phyloP scores from a whole-genome alignment of 2,329 filamentous ascomycete species.

The Neonectria faginata region DNA sequence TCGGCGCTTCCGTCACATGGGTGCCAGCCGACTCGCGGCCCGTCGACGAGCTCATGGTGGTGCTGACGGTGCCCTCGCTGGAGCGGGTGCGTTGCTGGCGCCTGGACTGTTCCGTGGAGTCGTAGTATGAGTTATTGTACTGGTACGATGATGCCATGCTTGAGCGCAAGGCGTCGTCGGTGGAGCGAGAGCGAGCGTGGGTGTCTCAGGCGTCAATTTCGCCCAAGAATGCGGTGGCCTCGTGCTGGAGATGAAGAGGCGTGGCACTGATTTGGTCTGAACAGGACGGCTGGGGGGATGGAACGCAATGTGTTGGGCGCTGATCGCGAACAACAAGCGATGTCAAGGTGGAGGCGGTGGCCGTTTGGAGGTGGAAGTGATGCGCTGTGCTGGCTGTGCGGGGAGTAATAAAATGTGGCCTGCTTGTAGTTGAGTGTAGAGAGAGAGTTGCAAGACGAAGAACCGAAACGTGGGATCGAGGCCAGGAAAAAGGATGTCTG shows the following conservation, averaged over 20 bases:
- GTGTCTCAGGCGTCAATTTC: constrained; percentile 39
- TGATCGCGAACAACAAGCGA: constrained; percentile 16
- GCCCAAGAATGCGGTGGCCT: constrained; percentile 30
- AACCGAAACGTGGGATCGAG: constrained; percentile 8
- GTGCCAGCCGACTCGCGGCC: constrained; percentile 84
- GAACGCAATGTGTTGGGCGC: constrained; percentile 21
- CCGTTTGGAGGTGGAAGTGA: constrained; percentile 14
- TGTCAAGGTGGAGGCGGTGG: constrained; percentile 23
- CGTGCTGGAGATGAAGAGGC: constrained; percentile 13
- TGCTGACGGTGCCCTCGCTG: constrained; percentile 92
- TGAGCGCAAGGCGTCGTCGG: constrained; percentile 38
- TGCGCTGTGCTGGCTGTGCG: constrained; percentile 12
- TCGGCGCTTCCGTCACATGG: constrained; percentile 87
- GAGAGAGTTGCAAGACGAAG: constrained; percentile 8
- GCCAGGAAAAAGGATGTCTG: constrained; percentile 19
- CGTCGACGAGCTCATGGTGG: constrained; percentile 79
- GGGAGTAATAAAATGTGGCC: constrained; percentile 12
- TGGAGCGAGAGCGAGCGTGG: constrained; percentile 24
- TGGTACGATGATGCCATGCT: constrained; percentile 66
- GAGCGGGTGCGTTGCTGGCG: constrained; percentile 71
- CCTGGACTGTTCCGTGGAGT: constrained; percentile 54
- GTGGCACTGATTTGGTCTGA: constrained; percentile 8
- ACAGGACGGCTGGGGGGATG: background rate
- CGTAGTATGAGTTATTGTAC: constrained; percentile 67
- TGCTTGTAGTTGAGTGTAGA: constrained; percentile 3